These are phyloP conservation scores for Botrytis elliptica DNA, from an alignment of 2,329 filamentous ascomycete genomes.

Conservation along the genomic window DNA sequence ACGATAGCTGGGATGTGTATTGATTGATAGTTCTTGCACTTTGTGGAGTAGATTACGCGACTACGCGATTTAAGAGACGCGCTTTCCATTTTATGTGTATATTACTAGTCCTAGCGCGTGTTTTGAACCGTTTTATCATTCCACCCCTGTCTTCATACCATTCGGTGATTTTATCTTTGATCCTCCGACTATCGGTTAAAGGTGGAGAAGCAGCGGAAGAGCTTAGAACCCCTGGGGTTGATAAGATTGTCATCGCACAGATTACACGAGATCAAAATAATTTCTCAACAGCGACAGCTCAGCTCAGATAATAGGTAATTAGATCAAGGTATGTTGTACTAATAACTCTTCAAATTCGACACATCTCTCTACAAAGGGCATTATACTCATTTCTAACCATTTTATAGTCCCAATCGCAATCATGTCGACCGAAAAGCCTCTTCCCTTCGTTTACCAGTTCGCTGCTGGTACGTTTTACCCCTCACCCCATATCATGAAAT, in stretches of 20 bases:
- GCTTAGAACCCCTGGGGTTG: conserved; percentile 9
- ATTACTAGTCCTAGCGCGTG: conserved; percentile 2
- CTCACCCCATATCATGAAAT: conserved; percentile 30
- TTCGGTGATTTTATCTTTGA: not conserved
- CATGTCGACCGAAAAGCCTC: conserved; percentile 70
- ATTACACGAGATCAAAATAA: conserved; percentile 4
- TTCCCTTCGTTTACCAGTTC: conserved; percentile 94
- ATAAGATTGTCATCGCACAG: conserved; percentile 5
- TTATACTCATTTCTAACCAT: not conserved
- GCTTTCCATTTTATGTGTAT: not conserved
- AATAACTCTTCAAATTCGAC: not conserved
- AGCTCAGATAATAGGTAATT: not conserved
- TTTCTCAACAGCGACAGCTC: conserved; percentile 7
- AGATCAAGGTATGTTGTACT: conserved; percentile 5
- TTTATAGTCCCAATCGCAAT: conserved; percentile 38
- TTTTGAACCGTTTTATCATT: not conserved
- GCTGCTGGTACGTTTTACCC: conserved; percentile 64
- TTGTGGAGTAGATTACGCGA: conserved; percentile 11
- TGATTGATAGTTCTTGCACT: conserved; percentile 8
- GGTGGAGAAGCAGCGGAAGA: conserved; percentile 13
- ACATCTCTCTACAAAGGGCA: not conserved
- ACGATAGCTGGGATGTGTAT: not conserved
- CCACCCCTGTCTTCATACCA: not conserved
- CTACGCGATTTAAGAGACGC: not conserved
- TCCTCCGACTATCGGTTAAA: conserved; percentile 13